Base-by-base conservation (phyloP, 164 flowering plant genomes). In the Piper betle region DNA sequence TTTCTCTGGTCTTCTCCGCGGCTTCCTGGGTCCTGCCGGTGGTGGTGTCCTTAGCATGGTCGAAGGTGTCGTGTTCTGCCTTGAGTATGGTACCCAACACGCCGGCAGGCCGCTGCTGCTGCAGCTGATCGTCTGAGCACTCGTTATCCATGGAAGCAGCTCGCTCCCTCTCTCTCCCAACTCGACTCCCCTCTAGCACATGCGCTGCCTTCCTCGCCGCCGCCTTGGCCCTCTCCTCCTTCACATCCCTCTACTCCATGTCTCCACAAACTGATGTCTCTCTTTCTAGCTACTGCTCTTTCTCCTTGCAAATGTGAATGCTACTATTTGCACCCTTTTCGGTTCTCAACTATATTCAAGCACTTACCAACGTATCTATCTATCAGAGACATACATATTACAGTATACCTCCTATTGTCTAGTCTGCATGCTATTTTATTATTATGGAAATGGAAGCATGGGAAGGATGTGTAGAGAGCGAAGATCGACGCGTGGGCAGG, bases 1-100 rank as follows among this genome's bases (percentile, higher is more conserved):
- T 37, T 37, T 62, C 69, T 48, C 60, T 46, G 0, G 72, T 18
- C 1, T 39, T 59, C 58, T 75, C 73, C 1, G 68, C 69, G 11
- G 72, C 54, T 3, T 65, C 74, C 6, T 66, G 64, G 37, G 73
- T 11, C 42, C 57, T 75, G 4, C 79, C 75, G 4, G 61, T 33
- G 5, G 82, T 81, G 12, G 58, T 40, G 18, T 85, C 91, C 53
- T 82, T 85, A 2, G 85, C 86, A 13, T 82, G 83, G 53, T 67
- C 86, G 19, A 55, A 57, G 0, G 84, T 84, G 16, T 70, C 79
- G 20, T 63, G 69, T 10, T 83, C 86, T 1, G 81, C 77, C 67
- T 62, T 71, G 53, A 87, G 19, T 12, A 85, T 67, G 16, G 60
- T 42, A 20, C 64, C 73, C 4, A 70, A 41, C 38, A 70, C 59